Evolutionary conservation across 345 rosid species (phyloP), one percentile per base, ranked within the genome.

Genomic region (Moringa oleifera): DNA sequence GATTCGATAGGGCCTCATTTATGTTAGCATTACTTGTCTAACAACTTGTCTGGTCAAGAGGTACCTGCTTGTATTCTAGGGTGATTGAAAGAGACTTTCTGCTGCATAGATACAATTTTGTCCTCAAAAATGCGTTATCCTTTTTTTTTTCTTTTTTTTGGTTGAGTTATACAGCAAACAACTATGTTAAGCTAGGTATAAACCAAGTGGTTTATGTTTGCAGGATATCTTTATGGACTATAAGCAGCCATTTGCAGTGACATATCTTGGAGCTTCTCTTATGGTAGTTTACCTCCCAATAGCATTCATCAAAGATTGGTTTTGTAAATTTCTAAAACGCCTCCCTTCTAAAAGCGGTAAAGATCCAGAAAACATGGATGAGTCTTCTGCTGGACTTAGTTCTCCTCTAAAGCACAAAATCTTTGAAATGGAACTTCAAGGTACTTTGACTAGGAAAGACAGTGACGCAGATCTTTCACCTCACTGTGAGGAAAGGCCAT

Each of bases 181-280:
- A 41, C 17, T 41, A 15, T 15, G 1, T 41, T 41, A 41, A 41
- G 47, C 47, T 41, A 15, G 47, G 47, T 41, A 41, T 41, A 41
- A 41, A 15, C 47, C 12, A 41, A 41, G 17, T 41, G 47, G 12
- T 41, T 16, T 31, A 28, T 19, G 2, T 62, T 36, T 53, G 62
- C 93, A 91, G 99, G 97, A 75, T 75, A 95, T 95, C n/a, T 95
- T 89, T 68, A 70, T 85, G 41, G 85, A 81, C 55, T 95, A 95
- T 69, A 88, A 95, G 77, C 97, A 95, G 77, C 97, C 97, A 22
- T 95, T 95, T 81, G 99, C 91, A 17, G 96, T 95, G 73, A 95
- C 99, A 56, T 95, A 91, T 70, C 94, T 95, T 33, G 99, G 99
- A 75, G 99, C 97, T 74, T 91, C 99, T 59, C 88, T 95, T 57